Base-by-base conservation (phyloP, 2,329 filamentous ascomycete species). In the Scorias spongiosa region DNA sequence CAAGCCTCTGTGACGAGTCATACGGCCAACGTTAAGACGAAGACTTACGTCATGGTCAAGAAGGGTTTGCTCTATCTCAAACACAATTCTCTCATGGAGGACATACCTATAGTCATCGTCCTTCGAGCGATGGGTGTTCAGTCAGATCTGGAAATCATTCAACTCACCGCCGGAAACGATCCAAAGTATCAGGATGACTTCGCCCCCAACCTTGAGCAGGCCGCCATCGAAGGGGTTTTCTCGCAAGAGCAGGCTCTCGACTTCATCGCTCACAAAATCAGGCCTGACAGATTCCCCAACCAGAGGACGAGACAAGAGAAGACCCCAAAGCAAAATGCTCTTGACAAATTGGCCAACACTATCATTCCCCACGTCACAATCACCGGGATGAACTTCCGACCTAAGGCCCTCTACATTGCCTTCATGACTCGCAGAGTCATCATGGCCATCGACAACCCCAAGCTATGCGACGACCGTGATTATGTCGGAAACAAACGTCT, bases 401-500 rank as follows among this genome's bases (percentile, higher is more conserved):
- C 89, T n/a, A 98, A 98, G 61, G 88, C 89, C 17, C 75, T 96
- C 8, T 98, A 96, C 57, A 78, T 98, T 44, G 89, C 89, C 40
- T 85, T 94, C 69, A 98, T 98, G 91, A 85, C 87, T 26, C 81
- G 91, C n/a, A 78, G 88, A 62, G 88, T 96, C 2, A 66, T 98
- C 41, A 94, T 96, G 84, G 88, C 88, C 2, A 81, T 87, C 57
- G 83, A 91, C 47, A 85, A 98, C 57, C 76, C 84, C 1, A 86
- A 82, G 45, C 70, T 96, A 43, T 86, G 98, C 2, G 91, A 98
- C 54, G 91, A 98, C 61, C 77, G 91, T 58, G 93, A 98, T 65
- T 98, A 96, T 57, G 87, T 98, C 28, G 91, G 91, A 51, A 98
- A 98, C 67, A 98, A 98, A 66, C 79, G 91, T 47, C 70, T 98